These are phyloP conservation scores for Gigaspora rosea DNA, from an alignment of 192 early-diverging fungal species.

Conservation along the genomic window DNA sequence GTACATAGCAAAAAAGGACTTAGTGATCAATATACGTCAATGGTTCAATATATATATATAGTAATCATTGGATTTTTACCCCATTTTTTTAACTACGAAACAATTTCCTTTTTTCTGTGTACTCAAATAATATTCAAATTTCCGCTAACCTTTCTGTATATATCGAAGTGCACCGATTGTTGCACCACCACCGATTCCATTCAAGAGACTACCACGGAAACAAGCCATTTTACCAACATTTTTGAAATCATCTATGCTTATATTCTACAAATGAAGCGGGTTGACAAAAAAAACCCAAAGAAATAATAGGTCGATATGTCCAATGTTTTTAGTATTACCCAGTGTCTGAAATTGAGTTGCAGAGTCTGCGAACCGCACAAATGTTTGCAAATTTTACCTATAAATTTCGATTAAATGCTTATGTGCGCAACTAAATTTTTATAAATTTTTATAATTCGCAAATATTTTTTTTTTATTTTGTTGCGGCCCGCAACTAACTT, in stretches of 20 bases:
- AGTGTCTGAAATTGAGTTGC: too few relatives aligned
- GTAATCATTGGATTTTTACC: not conserved
- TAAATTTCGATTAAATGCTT: too few relatives aligned
- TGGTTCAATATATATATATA: not conserved
- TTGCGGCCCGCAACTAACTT: too few relatives aligned
- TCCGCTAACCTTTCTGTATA: slow-evolving; percentile 37
- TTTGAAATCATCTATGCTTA: slow-evolving; percentile 46
- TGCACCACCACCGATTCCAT: slow-evolving; percentile 46
- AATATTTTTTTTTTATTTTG: too few relatives aligned
- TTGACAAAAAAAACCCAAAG: not conserved
- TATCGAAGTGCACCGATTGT: slow-evolving; percentile 42
- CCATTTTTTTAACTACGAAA: not conserved
- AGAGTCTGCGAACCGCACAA: too few relatives aligned
- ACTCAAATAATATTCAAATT: too few relatives aligned
- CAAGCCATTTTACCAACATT: slow-evolving; percentile 46
- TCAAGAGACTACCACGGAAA: slow-evolving; percentile 44
- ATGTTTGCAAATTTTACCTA: too few relatives aligned
- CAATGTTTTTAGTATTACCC: not conserved
- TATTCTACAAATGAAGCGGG: slow-evolving; percentile 32
- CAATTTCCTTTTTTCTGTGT: too few relatives aligned
- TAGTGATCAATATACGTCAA: too few relatives aligned
- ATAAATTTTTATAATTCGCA: too few relatives aligned
- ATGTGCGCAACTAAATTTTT: too few relatives aligned
- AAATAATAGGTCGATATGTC: not conserved
- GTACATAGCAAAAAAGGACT: too few relatives aligned